A percentile compares a stretch with the other conserved stretches of the same genome.
Evolutionary conservation across 2,329 filamentous ascomycete genomes (phyloP).

Genomic region (Cercospora canescens): DNA sequence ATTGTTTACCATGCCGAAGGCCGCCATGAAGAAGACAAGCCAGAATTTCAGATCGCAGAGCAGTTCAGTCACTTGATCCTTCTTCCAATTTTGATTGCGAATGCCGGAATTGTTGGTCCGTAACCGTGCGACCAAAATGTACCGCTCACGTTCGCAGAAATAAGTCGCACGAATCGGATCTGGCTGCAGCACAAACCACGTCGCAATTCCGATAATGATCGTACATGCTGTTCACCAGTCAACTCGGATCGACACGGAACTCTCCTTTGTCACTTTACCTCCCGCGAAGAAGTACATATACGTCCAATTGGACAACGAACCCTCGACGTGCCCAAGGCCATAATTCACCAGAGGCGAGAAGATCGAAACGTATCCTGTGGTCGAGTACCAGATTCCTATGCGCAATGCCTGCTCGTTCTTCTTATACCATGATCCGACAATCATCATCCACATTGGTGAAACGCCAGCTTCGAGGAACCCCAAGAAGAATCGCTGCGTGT

Average conservation of each 20-base stretch:
- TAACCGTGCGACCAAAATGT: constrained; percentile 32
- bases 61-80: constrained; percentile 43
- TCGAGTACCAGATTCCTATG: constrained; percentile 34
- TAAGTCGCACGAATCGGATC: constrained; percentile 46
- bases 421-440: constrained; percentile 26
- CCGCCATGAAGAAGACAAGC: constrained; percentile 47
- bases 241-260: background rate
- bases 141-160: constrained; percentile 38
- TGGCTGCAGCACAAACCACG: constrained; percentile 43
- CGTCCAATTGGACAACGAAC: constrained; percentile 18
- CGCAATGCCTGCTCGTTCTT: constrained; percentile 33
- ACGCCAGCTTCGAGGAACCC: constrained; percentile 56
- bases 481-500: constrained; percentile 55
- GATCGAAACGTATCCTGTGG: constrained; percentile 48
- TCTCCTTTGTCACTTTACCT: background rate
- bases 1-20: constrained; percentile 51
- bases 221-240: constrained; percentile 34
- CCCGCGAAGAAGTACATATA: constrained; percentile 43
- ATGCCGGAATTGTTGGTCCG: constrained; percentile 34
- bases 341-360: constrained; percentile 53
- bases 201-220: constrained; percentile 41
- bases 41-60: constrained; percentile 41
- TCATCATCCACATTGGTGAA: constrained; percentile 20
- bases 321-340: constrained; percentile 47
- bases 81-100: constrained; percentile 48